These are phyloP conservation scores for Colletotrichum lindemuthianum DNA, from an alignment of 2,329 filamentous ascomycete genomes.

Conservation along the genomic window DNA sequence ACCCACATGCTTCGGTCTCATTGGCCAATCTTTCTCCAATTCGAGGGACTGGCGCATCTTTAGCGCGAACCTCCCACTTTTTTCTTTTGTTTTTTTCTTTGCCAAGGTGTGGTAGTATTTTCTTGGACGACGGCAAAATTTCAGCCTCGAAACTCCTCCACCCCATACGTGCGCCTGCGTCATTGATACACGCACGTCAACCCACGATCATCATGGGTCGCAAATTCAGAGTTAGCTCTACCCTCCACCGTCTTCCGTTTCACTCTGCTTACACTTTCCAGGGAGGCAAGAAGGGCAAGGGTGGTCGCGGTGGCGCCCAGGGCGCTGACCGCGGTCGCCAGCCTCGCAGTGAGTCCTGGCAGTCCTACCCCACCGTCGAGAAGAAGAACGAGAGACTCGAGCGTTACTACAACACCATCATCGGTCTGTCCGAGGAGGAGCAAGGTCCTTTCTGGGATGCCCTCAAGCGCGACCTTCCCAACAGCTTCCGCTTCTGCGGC, in stretches of 20 bases:
- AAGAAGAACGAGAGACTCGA: slow-evolving; percentile 89
- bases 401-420: slow-evolving; percentile 83
- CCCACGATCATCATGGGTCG: slow-evolving; percentile 28
- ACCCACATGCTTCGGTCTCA: neutral
- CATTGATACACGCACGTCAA: slow-evolving; percentile 19
- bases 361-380: slow-evolving; percentile 67
- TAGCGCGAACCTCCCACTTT: slow-evolving; percentile 23
- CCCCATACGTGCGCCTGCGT: slow-evolving; percentile 18
- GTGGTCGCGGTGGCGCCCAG: slow-evolving; percentile 15
- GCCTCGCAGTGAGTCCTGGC: slow-evolving; percentile 36
- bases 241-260: neutral
- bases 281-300: slow-evolving; percentile 34
- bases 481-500: slow-evolving; percentile 97
- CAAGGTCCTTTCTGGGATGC: slow-evolving; percentile 84
- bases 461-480: slow-evolving; percentile 86
- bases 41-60: slow-evolving; percentile 25
- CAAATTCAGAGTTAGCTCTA: slow-evolving; percentile 30
- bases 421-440: slow-evolving; percentile 82
- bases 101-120: no score
- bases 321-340: slow-evolving; percentile 31
- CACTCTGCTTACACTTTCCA: slow-evolving; percentile 5
- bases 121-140: slow-evolving; percentile 28
- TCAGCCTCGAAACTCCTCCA: slow-evolving; percentile 15
- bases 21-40: slow-evolving; percentile 24
- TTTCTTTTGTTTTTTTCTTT: slow-evolving; percentile 7